Evolutionary conservation across 1,284 basidiomycete species (phyloP), one percentile per base, ranked within the genome.

Genomic region (Microbotryomycetes sp.): DNA sequence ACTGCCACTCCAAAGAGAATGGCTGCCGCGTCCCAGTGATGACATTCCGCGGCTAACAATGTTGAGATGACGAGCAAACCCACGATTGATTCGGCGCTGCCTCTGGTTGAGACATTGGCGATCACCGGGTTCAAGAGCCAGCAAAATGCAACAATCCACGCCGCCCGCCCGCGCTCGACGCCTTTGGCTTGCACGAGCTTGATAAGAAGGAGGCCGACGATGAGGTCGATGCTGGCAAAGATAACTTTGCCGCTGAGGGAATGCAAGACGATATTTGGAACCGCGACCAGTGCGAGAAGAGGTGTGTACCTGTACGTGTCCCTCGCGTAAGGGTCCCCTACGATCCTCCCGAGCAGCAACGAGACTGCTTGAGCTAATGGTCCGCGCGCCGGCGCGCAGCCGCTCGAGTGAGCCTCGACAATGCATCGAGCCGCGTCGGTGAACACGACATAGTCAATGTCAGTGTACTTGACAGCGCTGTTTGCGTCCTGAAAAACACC

Each of bases 271-370:
- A 82, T 82, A 72, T 92, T 93, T 2, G 94, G 92, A 2, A 85
- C 79, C 28, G 97, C 78, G 9, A 94, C 74, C 2, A 92, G 75
- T 1, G 94, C 90, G 7, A 99, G 81, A 30, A 98, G 78, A 3
- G 94, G 94, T 1, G 94, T 98, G 75, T 99, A 99, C 4, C 94
- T 86, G 75, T 96, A 99, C 1, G 96, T 99, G 65, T 87, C 84
- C 52, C 94, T 82, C n/a, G 81, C 82, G 74, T 97, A 99, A 3
- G 96, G 96, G 71, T 92, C 93, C 63, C 71, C 71, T 23, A 61
- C 67, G 55, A 61, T 51, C 50, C 53, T 36, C 54, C 69, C 58
- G 65, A 72, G 59, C n/a, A n/a, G 25, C n/a, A 23, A 6, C 3
- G 28, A 25, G 5, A 36, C 32, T 9, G 9, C 53, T n/a, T 36